Base-by-base conservation (phyloP, 441 rosid species). In the Brassica hybrid region DNA sequence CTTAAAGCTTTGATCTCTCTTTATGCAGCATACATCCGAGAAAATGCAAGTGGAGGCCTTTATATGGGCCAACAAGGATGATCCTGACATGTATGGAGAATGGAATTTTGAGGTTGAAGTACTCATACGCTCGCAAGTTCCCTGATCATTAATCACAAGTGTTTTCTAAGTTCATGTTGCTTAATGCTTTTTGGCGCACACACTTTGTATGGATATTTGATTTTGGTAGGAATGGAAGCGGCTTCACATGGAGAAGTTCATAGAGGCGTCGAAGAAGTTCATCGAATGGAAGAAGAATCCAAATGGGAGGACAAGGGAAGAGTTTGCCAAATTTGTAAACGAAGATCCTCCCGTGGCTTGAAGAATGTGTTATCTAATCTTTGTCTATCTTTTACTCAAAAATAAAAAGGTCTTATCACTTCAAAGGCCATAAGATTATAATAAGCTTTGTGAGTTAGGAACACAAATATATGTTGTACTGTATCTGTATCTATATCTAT, bases 81-180 rank as follows among this genome's bases (percentile, higher is more conserved):
- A 94, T 87, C 90, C 96, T 6, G 62, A 89, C 79, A 74, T 94
- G 87, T 86, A 82, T 71, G 99, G 97, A 25, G 89, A 93, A 19
- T 93, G 99, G 99, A 83, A 89, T 82, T 93, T 94, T 25, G 90
- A 94, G 98, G 98, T 94, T 21, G n/a, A 57, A 19, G 21, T 0
- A 63, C 59, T 18, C 27, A 57, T 23, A 12, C 1, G 13, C 60
- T 56, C 11, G 6, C 59, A 54, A 2, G 21, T 16, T 16, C 7
- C 60, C 60, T 8, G 1, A 56, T 3, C 25, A 17, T 56, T 56
- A 17, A 3, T 56, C 11, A 56, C 11, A 56, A 52, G 21, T 52
- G 2, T 9, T 30, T 57, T 21, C 58, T 2, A 56, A 70, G 25
- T 56, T 56, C 18, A 17, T 8, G 60, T 56, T 56, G n/a, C 2